A percentile compares a stretch with the other conserved stretches of the same genome.
These are phyloP conservation scores for Plasmodium coatneyi DNA, from an alignment of 169 alveolate species.

Conservation along the genomic window DNA sequence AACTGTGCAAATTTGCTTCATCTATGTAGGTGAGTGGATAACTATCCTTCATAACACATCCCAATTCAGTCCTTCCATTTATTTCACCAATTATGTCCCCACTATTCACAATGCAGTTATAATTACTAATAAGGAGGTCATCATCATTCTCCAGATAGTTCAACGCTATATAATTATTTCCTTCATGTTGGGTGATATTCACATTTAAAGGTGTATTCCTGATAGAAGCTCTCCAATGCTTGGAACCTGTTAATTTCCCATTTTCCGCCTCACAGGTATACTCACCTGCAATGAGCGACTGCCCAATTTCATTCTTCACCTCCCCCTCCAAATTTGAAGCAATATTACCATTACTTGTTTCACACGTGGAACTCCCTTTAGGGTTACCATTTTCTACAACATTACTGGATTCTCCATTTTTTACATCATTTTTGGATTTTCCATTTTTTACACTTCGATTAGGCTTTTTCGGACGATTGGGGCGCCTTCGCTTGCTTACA, in stretches of 20 bases:
- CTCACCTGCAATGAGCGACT: neutral
- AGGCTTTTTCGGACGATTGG: neutral
- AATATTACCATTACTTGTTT: neutral
- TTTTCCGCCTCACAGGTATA: neutral
- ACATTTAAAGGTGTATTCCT: neutral
- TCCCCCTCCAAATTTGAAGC: neutral
- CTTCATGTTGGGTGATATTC: neutral
- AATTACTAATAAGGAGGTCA: constrained; percentile 26
- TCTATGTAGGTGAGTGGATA: neutral
- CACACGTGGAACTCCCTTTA: neutral
- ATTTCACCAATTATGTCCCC: neutral
- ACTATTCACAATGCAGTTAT: neutral
- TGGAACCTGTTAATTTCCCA: neutral
- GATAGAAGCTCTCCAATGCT: neutral
- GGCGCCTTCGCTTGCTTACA: neutral
- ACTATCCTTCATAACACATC: neutral
- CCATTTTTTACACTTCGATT: neutral
- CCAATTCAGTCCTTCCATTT: neutral
- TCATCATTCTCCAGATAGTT: constrained; percentile 3
- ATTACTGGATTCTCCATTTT: neutral
- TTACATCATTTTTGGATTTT: neutral
- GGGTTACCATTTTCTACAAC: neutral
- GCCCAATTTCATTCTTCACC: neutral
- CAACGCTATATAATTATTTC: constrained; percentile 5
- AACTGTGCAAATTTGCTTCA: constrained; percentile 18